Evolutionary conservation across 306 rosid species (phyloP).

Genomic region (Delonix regia): DNA sequence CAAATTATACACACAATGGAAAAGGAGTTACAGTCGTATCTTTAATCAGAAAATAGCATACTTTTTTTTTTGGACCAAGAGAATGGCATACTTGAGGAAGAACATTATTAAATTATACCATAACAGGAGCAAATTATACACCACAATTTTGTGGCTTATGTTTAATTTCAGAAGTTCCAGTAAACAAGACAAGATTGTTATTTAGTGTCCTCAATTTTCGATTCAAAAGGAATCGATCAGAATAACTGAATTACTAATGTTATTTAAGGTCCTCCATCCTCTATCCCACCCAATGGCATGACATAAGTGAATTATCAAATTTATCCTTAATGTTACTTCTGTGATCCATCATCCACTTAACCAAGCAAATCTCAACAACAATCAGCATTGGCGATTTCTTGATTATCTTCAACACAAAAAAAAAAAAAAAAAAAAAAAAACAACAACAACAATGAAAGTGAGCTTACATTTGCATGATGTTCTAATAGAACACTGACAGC

Average conservation of each 20-base stretch:
- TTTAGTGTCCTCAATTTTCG: neutral
- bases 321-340: neutral
- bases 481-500: conserved; percentile 74
- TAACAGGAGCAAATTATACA: neutral
- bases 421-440: neutral
- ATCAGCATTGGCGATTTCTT: neutral
- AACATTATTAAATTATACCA: conserved; percentile 5
- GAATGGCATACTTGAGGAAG: conserved; percentile 2
- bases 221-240: neutral
- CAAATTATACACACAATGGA: neutral
- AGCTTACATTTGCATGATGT: conserved; percentile 75
- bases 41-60: conserved; percentile 13
- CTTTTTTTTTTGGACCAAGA: no score
- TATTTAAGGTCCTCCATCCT: neutral
- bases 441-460: no score
- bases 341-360: neutral
- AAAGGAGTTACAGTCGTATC: conserved; percentile 4
- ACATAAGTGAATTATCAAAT: neutral
- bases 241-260: neutral
- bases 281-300: neutral
- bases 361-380: neutral
- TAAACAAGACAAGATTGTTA: neutral
- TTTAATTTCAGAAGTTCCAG: neutral
- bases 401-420: neutral
- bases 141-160: neutral